These are phyloP conservation scores for Rutstroemia sp. DNA, from an alignment of 2,329 filamentous ascomycete species.

Conservation along the genomic window DNA sequence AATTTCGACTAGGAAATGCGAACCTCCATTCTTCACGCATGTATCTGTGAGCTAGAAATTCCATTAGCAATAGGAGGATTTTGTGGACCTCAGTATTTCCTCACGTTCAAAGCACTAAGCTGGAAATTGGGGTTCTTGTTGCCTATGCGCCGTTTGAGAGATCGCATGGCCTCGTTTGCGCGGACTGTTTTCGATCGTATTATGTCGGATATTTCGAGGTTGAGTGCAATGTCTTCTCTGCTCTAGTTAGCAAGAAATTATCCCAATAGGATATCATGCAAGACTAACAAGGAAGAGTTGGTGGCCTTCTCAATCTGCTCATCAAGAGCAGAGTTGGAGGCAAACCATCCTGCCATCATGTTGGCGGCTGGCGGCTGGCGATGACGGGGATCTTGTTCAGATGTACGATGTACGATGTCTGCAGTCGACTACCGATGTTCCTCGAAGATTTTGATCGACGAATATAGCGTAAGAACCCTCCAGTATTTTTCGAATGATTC, in stretches of 20 bases:
- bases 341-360: constrained; percentile 96
- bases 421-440: background rate
- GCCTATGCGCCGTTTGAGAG: constrained; percentile 85
- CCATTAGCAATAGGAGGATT: constrained; percentile 25
- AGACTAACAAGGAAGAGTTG: constrained; percentile 70
- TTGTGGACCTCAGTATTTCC: background rate
- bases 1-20: constrained; percentile 91
- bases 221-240: constrained; percentile 93
- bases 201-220: constrained; percentile 95
- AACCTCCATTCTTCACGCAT: constrained; percentile 95
- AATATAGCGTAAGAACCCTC: no score
- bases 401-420: background rate
- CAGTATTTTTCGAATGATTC: no score
- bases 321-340: constrained; percentile 85
- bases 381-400: background rate
- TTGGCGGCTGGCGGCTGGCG: constrained; percentile 22
- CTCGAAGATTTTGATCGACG: no score
- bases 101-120: constrained; percentile 84
- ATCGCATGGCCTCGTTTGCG: constrained; percentile 97
- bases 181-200: constrained; percentile 97
- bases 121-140: constrained; percentile 98
- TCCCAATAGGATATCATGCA: background rate
- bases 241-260: constrained; percentile 19
- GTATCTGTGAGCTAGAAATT: constrained; percentile 78
- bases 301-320: constrained; percentile 96